phyloP scores from a whole-genome alignment of 805 yeast genomes.

The Yamadazyma olivae region DNA sequence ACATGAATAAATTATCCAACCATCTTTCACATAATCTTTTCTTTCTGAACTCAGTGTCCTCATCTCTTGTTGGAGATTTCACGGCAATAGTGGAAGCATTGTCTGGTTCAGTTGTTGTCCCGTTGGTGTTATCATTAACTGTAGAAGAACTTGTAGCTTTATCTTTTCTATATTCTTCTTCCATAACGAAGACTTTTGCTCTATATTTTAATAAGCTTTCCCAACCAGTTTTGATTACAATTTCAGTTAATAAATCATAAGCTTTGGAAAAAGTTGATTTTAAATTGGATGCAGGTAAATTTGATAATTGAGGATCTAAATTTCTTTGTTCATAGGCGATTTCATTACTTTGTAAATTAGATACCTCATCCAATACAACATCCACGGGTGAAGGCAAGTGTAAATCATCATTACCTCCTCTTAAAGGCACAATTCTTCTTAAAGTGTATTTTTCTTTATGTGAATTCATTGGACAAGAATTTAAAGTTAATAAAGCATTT shows the following conservation, averaged over 20 bases:
- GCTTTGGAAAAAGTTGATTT: constrained; percentile 47
- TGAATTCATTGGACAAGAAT: constrained; percentile 80
- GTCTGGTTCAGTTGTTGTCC: constrained; percentile 14
- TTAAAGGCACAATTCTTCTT: constrained; percentile 56
- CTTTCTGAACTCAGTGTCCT: constrained; percentile 49
- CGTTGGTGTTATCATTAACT: constrained; percentile 2
- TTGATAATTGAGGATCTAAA: constrained; percentile 58
- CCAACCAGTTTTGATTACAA: constrained; percentile 45
- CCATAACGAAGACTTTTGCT: constrained; percentile 48
- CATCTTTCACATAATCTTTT: constrained; percentile 71
- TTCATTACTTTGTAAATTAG: constrained; percentile 62
- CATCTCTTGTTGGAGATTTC: constrained; percentile 32
- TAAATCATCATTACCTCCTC: constrained; percentile 46
- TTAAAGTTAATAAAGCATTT: constrained; percentile 66
- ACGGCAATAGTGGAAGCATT: constrained; percentile 36
- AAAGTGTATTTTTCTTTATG: constrained; percentile 64
- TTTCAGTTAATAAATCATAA: constrained; percentile 43
- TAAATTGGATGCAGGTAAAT: constrained; percentile 68
- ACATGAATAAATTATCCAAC: constrained; percentile 69
- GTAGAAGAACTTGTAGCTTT: constrained; percentile 12
- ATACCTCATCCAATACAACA: constrained; percentile 66
- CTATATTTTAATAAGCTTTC: constrained; percentile 42
- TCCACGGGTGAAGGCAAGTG: constrained; percentile 78
- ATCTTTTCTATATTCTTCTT: constrained; percentile 45
- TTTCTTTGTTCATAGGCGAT: constrained; percentile 63